Evolutionary conservation across 305 asterid genomes (phyloP), one percentile per base, ranked within the genome.

Genomic region (Fraxinus floribunda): DNA sequence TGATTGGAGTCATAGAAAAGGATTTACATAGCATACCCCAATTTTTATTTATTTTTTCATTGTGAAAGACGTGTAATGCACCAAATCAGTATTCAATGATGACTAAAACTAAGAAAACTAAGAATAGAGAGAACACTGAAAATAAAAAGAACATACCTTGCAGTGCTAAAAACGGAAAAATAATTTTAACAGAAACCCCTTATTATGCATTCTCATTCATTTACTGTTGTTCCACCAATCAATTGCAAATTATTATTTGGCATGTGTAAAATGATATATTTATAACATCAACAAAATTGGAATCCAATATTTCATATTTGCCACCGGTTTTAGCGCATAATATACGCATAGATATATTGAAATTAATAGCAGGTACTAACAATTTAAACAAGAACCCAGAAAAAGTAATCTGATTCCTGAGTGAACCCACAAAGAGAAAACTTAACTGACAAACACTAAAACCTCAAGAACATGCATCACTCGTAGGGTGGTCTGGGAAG

Each of bases 371-470:
- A 26, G 26, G 77, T 11, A 62, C 32, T 22, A 4, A n/a, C 11
- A 1, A 62, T 81, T 41, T 74, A 13, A 78, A 15, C 68, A 36
- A 74, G 55, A 36, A 13, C 49, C 30, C 11, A 29, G 39, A 74
- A 79, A 62, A 81, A 10, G 3, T 32, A 22, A 46, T 16, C n/a
- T 20, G 20, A 72, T 72, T 72, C 46, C 18, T 9, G 26, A 9
- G 39, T 13, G 34, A 30, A 72, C 34, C 76, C 24, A 80, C n/a
- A 13, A 49, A 49, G 60, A 49, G 18, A 49, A 49, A 13, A 15
- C 5, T 49, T 4, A 82, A 75, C 80, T 84, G 72, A 80, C 60
- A 80, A 88, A 82, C 86, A 86, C 86, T 86, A 86, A 81, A 82
- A 84, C 30, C 78, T 22, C 36, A 66, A 52, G 34, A 32, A 30